Conservation (phyloP, 768 basidiomycete genomes). For the Pulveroboletus sp. region DNA sequence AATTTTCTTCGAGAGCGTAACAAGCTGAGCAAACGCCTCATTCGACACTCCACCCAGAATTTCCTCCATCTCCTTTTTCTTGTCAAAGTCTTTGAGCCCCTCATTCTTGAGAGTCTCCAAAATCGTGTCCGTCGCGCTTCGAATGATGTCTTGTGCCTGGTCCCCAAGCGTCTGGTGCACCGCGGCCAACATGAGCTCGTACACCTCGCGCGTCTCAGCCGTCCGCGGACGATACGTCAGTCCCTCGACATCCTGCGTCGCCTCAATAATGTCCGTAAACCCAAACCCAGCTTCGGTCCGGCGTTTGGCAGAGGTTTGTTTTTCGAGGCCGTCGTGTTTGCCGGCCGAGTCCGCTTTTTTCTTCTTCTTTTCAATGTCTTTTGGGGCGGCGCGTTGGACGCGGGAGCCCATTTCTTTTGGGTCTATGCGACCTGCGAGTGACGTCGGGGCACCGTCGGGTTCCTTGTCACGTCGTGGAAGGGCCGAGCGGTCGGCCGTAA, state of each 20-base stretch:
- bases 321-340: conserved; percentile 55
- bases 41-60: conserved; percentile 60
- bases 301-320: conserved; percentile 51
- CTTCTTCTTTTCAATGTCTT: conserved; percentile 92
- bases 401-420: conserved; percentile 92
- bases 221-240: conserved; percentile 91
- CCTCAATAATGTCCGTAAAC: conserved; percentile 90
- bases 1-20: conserved; percentile 88
- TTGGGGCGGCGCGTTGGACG: conserved; percentile 76
- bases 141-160: conserved; percentile 93
- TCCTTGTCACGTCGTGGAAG: conserved; percentile 90
- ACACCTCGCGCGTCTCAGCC: conserved; percentile 91
- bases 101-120: conserved; percentile 89
- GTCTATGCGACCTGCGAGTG: conserved; percentile 88
- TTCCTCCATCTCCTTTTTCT: conserved; percentile 90
- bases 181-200: conserved; percentile 82
- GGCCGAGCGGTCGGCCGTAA: conserved; percentile 84
- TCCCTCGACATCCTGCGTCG: conserved; percentile 91
- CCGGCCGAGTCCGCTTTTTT: conserved; percentile 68
- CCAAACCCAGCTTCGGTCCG: conserved; percentile 67
- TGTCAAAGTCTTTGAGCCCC: conserved; percentile 91
- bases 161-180: conserved; percentile 87
- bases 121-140: conserved; percentile 91
- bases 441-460: conserved; percentile 94
- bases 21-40: conserved; percentile 79